A percentile compares a stretch with the other conserved stretches of the same genome.
Conservation (phyloP, 1,284 basidiomycete genomes). For the Tranzscheliella williamsii region DNA sequence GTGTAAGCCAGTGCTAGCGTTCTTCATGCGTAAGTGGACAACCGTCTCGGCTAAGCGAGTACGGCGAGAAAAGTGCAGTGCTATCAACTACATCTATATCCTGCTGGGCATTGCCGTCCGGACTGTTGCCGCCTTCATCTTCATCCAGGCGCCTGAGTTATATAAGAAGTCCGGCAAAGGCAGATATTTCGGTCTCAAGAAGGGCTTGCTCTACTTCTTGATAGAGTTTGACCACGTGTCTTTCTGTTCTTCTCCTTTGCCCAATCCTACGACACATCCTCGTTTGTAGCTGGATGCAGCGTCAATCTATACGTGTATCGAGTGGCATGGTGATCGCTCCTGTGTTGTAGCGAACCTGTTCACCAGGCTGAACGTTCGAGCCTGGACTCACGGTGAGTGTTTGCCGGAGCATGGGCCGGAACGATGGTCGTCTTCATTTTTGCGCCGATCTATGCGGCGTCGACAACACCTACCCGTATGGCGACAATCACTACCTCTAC, state of each 20-base stretch:
- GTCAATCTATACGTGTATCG: constrained; percentile 79
- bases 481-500: constrained; percentile 74
- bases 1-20: no score
- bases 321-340: constrained; percentile 88
- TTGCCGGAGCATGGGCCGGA: constrained; percentile 80
- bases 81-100: constrained; percentile 82
- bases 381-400: constrained; percentile 94
- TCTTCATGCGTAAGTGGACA: no score
- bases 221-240: constrained; percentile 77
- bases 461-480: constrained; percentile 66
- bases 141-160: constrained; percentile 86
- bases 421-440: constrained; percentile 70
- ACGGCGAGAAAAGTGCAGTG: no score
- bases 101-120: constrained; percentile 99
- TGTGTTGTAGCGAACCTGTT: constrained; percentile 80
- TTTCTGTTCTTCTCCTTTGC: constrained; percentile 72
- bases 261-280: constrained; percentile 78
- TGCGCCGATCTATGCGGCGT: constrained; percentile 71
- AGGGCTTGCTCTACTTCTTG: constrained; percentile 85
- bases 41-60: no score
- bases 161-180: constrained; percentile 82
- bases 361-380: constrained; percentile 82
- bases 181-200: constrained; percentile 77
- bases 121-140: constrained; percentile 91
- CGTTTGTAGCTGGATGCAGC: constrained; percentile 74